Base-by-base conservation (phyloP, 2,329 filamentous ascomycete genomes). In the Xylogone sp. region DNA sequence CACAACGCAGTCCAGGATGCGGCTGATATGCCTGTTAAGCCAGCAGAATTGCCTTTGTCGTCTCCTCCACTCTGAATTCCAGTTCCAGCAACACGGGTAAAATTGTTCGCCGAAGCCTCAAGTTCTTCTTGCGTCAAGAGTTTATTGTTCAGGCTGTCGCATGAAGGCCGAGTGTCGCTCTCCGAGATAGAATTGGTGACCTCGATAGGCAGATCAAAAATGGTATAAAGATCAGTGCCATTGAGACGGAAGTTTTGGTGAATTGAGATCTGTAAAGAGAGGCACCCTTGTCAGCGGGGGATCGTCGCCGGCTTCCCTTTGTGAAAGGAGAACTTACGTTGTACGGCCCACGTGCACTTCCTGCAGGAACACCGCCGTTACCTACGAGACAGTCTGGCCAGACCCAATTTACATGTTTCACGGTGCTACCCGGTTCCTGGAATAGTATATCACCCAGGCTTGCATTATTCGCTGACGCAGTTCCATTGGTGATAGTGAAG, bases 381-480 rank as follows among this genome's bases (percentile, higher is more conserved):
- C 85, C 85, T 2, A 83, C 80, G 0, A 89, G 71, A 59, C 86
- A 89, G 52, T 79, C 77, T 0, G 86, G 86, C 85, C 85, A 89
- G 19, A 79, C 71, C 83, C 86, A 89, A 62, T 84, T 84, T 55
- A 88, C 76, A 63, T 89, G 85, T 64, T 89, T 89, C 43, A 89
- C 86, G 0, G 86, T 88, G 62, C 83, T 86, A 3, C 79, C 78
- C 1, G 76, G 68, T 62, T 89, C 84, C 55, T 85, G 80, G 22
- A 69, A 65, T 71, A 89, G 78, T 50, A 89, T 83, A 46, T 84
- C 73, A 1, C 81, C 80, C 6, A 84, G 66, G 43, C 77, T 84
- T 7, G 77, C 78, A 48, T 77, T 75, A 50, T 74, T 71, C 7
- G 67, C 65, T 3, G 74, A 69, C 4, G 74, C 75, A 2, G 82